Percentiles rank a stretch among this genome's conserved stretches.
These are phyloP conservation scores for Daldinia sp. DNA, from an alignment of 2,329 filamentous ascomycete species.

Conservation along the genomic window DNA sequence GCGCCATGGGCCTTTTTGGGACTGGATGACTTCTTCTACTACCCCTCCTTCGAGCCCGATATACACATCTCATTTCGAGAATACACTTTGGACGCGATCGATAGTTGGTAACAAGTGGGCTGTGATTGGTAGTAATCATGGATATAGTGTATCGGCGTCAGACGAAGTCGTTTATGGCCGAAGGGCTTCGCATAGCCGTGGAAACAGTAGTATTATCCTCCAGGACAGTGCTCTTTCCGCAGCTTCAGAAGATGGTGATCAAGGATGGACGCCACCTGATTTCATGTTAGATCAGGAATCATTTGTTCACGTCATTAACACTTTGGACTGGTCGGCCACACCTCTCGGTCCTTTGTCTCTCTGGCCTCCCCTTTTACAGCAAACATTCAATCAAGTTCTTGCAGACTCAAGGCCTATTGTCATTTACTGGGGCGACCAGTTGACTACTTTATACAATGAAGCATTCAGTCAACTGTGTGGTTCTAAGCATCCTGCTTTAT, in stretches of 20 bases:
- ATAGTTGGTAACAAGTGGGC: slow-evolving; percentile 49
- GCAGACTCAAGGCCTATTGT: slow-evolving; percentile 60
- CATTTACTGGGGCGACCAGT: slow-evolving; percentile 70
- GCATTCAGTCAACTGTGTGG: slow-evolving; percentile 71
- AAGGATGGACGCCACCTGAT: slow-evolving; percentile 46
- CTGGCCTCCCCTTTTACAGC: slow-evolving; percentile 58
- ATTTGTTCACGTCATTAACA: slow-evolving; percentile 52
- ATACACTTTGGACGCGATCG: slow-evolving; percentile 50
- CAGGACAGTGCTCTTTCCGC: slow-evolving; percentile 26
- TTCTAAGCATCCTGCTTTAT: slow-evolving; percentile 68
- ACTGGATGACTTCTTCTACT: slow-evolving; percentile 45
- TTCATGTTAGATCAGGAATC: slow-evolving; percentile 50
- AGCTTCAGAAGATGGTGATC: slow-evolving; percentile 33
- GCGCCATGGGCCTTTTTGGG: slow-evolving; percentile 50
- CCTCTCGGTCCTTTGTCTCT: slow-evolving; percentile 55
- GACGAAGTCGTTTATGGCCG: slow-evolving; percentile 33
- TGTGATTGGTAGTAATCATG: slow-evolving; percentile 52
- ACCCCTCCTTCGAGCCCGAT: background rate
- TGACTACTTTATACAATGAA: slow-evolving; percentile 76
- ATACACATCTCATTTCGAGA: slow-evolving; percentile 41
- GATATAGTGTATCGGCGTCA: slow-evolving; percentile 47
- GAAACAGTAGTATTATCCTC: slow-evolving; percentile 21
- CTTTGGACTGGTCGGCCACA: slow-evolving; percentile 57
- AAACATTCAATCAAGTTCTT: slow-evolving; percentile 54
- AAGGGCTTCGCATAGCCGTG: slow-evolving; percentile 22